These are phyloP conservation scores for Vicia faba DNA, from an alignment of 306 rosid species.

Conservation along the genomic window DNA sequence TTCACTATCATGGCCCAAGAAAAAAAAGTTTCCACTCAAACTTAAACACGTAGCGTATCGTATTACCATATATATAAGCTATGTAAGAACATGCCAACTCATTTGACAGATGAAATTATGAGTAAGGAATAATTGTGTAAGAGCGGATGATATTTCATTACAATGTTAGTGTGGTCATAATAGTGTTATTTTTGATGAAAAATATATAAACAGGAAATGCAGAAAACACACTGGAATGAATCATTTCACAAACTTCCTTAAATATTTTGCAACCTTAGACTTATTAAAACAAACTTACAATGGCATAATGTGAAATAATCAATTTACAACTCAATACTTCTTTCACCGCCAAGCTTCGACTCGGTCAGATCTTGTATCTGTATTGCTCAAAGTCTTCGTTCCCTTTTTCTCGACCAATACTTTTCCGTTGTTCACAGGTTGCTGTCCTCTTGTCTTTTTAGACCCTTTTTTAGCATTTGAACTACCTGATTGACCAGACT, in stretches of 20 bases:
- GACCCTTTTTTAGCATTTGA: constrained; percentile 49
- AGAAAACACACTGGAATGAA: constrained; percentile 38
- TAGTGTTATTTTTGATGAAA: constrained; percentile 32
- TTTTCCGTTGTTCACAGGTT: constrained; percentile 37
- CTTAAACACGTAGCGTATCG: constrained; percentile 8
- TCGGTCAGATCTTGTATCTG: constrained; percentile 55
- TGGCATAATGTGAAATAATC: constrained; percentile 38
- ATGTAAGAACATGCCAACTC: constrained; percentile 25
- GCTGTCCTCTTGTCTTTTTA: constrained; percentile 44
- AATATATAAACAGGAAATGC: constrained; percentile 39
- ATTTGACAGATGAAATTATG: constrained; percentile 12
- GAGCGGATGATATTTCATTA: constrained; percentile 36
- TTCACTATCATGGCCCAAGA: constrained; percentile 24
- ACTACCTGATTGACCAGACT: constrained; percentile 46
- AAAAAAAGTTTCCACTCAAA: constrained; percentile 28
- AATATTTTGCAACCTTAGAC: constrained; percentile 37
- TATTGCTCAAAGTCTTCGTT: constrained; percentile 52
- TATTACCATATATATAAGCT: constrained; percentile 10
- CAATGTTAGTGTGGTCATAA: constrained; percentile 45
- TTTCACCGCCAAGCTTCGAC: constrained; percentile 72
- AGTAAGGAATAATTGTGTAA: constrained; percentile 33
- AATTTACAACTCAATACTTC: constrained; percentile 42
- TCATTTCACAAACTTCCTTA: constrained; percentile 49
- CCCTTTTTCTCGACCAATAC: constrained; percentile 52
- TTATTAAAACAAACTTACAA: constrained; percentile 45